Percentiles rank a stretch among this genome's conserved stretches.
Conservation (phyloP, 306 rosid species). For the Quercus wislizeni region DNA sequence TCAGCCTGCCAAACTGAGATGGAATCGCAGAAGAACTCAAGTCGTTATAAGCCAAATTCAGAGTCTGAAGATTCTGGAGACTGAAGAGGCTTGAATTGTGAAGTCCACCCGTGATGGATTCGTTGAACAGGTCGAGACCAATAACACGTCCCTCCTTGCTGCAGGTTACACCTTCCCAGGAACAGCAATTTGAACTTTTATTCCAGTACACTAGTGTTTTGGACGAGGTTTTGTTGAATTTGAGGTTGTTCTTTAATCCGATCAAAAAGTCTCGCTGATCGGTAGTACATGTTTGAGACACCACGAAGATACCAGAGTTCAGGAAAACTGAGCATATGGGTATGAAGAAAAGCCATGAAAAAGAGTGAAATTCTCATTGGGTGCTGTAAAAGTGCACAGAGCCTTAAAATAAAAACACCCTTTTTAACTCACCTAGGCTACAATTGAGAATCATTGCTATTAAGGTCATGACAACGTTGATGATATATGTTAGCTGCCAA, state of each 20-base stretch:
- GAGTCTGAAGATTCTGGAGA: slow-evolving; percentile 24
- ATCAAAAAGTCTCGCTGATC: slow-evolving; percentile 23
- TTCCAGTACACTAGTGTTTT: slow-evolving; percentile 27
- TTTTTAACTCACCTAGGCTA: too few relatives aligned
- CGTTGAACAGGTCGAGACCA: too few relatives aligned
- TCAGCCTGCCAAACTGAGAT: slow-evolving; percentile 20
- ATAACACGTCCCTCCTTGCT: too few relatives aligned
- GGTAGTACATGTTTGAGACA: slow-evolving; percentile 7
- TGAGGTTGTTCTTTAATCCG: slow-evolving; percentile 27
- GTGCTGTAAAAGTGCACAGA: neutral
- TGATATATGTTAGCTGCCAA: too few relatives aligned
- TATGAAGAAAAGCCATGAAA: slow-evolving; percentile 20
- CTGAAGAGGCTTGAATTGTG: slow-evolving; percentile 21
- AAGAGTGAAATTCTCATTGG: slow-evolving; percentile 26
- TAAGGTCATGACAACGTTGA: too few relatives aligned
- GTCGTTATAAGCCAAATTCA: slow-evolving; percentile 29
- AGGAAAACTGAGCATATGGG: neutral
- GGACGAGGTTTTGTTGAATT: neutral
- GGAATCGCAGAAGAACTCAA: slow-evolving; percentile 21
- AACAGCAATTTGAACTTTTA: slow-evolving; percentile 7
- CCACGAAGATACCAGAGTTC: neutral
- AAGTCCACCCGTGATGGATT: too few relatives aligned
- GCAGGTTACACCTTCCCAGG: too few relatives aligned
- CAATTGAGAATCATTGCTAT: too few relatives aligned
- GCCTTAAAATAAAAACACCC: too few relatives aligned